phyloP scores from a whole-genome alignment of 2,329 filamentous ascomycete genomes.

The Monosporascus ibericus region DNA sequence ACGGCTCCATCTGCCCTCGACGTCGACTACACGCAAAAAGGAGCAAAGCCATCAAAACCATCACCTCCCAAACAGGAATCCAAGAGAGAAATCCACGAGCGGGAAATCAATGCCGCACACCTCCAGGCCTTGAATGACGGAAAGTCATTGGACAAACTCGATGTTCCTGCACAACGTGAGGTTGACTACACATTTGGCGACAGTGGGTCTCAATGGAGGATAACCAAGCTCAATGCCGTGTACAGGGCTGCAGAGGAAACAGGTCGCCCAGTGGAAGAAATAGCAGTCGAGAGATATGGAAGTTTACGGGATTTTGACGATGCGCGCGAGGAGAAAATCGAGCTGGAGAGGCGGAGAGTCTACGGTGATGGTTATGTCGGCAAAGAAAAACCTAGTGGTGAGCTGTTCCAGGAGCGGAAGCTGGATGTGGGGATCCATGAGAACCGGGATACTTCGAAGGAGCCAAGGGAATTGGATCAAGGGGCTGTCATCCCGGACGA shows the following conservation, averaged over 20 bases:
- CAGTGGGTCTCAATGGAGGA: constrained; percentile 84
- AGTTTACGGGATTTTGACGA: constrained; percentile 82
- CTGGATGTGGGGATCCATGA: constrained; percentile 46
- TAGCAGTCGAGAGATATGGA: constrained; percentile 78
- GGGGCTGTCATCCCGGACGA: constrained; percentile 53
- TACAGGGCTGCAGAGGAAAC: constrained; percentile 73
- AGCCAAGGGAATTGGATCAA: constrained; percentile 39
- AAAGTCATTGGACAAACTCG: constrained; percentile 45
- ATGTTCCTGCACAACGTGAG: constrained; percentile 50
- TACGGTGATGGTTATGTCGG: constrained; percentile 83
- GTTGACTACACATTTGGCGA: constrained; percentile 86
- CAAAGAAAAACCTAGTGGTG: constrained; percentile 81
- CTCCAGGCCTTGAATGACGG: constrained; percentile 56
- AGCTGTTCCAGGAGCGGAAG: constrained; percentile 72
- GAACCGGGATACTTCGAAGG: constrained; percentile 25
- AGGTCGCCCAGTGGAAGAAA: constrained; percentile 67
- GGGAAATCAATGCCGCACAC: constrained; percentile 70
- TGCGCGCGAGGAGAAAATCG: constrained; percentile 85
- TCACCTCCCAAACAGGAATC: constrained; percentile 50
- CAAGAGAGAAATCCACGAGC: constrained; percentile 66
- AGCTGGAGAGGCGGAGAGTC: constrained; percentile 73
- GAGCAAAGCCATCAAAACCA: constrained; percentile 47
- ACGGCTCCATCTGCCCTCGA: constrained; percentile 75
- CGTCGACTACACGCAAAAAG: constrained; percentile 72
- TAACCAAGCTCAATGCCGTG: constrained; percentile 87